Evolutionary conservation across 441 rosid genomes (phyloP), one percentile per base, ranked within the genome.

Genomic region (Adansonia madagascariensis): DNA sequence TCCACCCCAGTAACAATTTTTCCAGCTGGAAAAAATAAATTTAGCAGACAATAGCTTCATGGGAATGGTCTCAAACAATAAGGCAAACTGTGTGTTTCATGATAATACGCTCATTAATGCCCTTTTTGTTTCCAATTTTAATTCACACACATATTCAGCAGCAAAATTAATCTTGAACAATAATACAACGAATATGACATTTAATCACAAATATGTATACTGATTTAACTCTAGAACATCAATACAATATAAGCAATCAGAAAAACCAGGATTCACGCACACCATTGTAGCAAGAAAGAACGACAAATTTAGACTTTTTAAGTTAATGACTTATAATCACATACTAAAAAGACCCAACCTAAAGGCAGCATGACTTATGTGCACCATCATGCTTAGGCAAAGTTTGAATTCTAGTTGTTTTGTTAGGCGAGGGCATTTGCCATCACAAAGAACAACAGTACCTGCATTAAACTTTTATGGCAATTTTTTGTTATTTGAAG

Each of bases 21-120:
- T 43, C 15, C 53, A 4, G 71, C 27, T 35, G 6, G 5, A 44
- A 67, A 17, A 0, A n/a, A 41, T 17, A 7, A 31, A 31, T 67
- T 43, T 18, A 43, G n/a, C 35, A 66, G 53, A 65, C 14, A 3
- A 66, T 66, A 66, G 73, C 57, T 22, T 47, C 41, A 22, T 3
- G 2, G 57, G 41, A 68, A 47, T 11, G 15, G 73, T 47, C 20
- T 47, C 56, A 46, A 68, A 68, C 72, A 68, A 68, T 12, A 68
- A 2, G 6, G 57, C 73, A 68, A 4, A 5, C 73, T 6, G 10
- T 47, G 0, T 44, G 46, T 46, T 20, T 67, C 72, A 46, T 2
- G 39, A 24, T 69, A 49, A 22, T 69, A 49, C 56, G 20, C 14
- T 27, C 9, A 9, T 18, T 18, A 18, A 67, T 57, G 20, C 70